Percentiles rank a stretch among this genome's conserved stretches.
These are phyloP conservation scores for Serendipita vermifera DNA, from an alignment of 768 basidiomycete species.

Conservation along the genomic window DNA sequence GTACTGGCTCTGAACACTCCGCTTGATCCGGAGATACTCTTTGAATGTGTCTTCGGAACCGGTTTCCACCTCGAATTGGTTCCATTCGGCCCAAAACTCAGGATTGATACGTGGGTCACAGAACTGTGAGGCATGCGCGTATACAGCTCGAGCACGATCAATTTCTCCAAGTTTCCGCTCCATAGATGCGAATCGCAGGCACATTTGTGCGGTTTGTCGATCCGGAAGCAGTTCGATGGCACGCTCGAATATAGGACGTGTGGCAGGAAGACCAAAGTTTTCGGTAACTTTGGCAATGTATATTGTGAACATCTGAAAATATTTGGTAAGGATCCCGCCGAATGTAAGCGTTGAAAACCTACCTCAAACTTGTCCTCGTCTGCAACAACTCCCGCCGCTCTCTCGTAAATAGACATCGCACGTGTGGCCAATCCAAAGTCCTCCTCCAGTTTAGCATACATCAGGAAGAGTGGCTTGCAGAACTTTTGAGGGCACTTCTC, in stretches of 20 bases:
- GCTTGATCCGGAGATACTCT: conserved; percentile 70
- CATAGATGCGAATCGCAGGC: conserved; percentile 85
- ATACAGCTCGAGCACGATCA: conserved; percentile 90
- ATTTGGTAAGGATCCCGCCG: not conserved
- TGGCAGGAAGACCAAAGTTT: conserved; percentile 93
- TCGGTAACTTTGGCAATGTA: conserved; percentile 96
- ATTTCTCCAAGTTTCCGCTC: conserved; percentile 99
- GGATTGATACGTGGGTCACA: conserved; percentile 89
- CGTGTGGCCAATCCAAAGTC: conserved; percentile 91
- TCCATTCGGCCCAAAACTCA: conserved; percentile 95
- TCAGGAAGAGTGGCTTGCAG: conserved; percentile 87
- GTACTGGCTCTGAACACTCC: conserved; percentile 96
- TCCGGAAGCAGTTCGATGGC: conserved; percentile 90
- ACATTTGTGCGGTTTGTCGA: conserved; percentile 93
- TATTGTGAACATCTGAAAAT: conserved; percentile 75
- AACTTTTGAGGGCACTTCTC: conserved; percentile 93
- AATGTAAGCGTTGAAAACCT: conserved; percentile 17
- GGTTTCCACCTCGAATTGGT: conserved; percentile 94
- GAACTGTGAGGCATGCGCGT: conserved; percentile 96
- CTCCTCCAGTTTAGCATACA: conserved; percentile 95
- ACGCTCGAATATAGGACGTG: conserved; percentile 89
- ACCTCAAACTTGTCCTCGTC: conserved; percentile 95
- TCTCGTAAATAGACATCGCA: conserved; percentile 90
- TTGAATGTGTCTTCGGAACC: conserved; percentile 96
- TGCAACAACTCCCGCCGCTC: conserved; percentile 73